Conservation (phyloP, 192 early-diverging fungal genomes). For the Coemansia sp. region DNA sequence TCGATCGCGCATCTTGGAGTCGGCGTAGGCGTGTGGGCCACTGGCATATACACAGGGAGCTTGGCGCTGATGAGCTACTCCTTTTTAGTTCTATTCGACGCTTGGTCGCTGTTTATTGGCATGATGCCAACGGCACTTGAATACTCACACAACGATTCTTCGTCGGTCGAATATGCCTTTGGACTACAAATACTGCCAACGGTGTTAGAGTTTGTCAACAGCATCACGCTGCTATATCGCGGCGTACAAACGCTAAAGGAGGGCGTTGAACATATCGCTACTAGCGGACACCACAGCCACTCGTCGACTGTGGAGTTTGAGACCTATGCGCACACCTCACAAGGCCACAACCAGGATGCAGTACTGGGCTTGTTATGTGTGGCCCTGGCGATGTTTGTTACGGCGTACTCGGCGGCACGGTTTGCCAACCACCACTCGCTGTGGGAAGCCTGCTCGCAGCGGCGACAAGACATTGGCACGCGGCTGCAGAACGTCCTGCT, state of each 20-base stretch:
- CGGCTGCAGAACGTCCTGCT: conserved; percentile 30
- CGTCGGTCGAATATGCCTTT: conserved; percentile 35
- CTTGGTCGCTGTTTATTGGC: conserved; percentile 31
- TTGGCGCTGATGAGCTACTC: conserved; percentile 38
- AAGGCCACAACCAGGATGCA: conserved; percentile 15
- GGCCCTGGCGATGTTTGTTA: conserved; percentile 15
- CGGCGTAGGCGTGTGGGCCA: conserved; percentile 23
- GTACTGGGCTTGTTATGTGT: conserved; percentile 14
- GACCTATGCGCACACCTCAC: conserved; percentile 23
- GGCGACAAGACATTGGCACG: conserved; percentile 4
- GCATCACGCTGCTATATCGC: conserved; percentile 37
- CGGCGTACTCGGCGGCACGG: conserved; percentile 24
- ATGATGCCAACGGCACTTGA: conserved; percentile 32
- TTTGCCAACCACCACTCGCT: conserved; percentile 37
- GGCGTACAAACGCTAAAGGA: conserved; percentile 47
- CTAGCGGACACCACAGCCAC: conserved; percentile 25
- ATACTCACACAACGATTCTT: conserved; percentile 31
- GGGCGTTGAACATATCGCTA: conserved; percentile 41
- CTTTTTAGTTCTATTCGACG: conserved; percentile 37
- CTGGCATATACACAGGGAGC: conserved; percentile 29
- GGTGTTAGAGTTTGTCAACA: conserved; percentile 45
- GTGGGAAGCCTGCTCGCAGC: conserved; percentile 29
- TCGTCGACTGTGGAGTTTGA: conserved; percentile 34
- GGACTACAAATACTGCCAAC: conserved; percentile 30
- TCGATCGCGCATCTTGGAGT: conserved; percentile 17